Evolutionary conservation across 148 eudicot species (phyloP).

Genomic region (Fagopyrum tataricum): DNA sequence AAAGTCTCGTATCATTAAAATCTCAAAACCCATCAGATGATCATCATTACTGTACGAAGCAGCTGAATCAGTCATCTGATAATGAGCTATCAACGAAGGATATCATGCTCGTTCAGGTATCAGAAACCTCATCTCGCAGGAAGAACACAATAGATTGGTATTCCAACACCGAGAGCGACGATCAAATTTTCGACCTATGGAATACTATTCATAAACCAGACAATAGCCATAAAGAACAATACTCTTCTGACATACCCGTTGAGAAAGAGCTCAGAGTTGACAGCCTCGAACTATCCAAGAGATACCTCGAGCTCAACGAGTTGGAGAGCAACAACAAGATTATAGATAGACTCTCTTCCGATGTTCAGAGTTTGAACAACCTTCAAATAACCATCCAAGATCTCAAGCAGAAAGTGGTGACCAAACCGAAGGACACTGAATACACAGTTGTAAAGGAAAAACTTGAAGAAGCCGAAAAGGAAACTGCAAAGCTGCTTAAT

Average conservation of each 20-base stretch:
- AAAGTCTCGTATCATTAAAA: not conserved
- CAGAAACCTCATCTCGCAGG: slow-evolving; percentile 56
- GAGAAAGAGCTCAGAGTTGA: slow-evolving; percentile 67
- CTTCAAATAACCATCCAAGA: slow-evolving; percentile 82
- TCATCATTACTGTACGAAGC: not conserved
- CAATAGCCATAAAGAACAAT: slow-evolving; percentile 15
- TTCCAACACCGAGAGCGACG: slow-evolving; percentile 23
- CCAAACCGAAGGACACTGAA: slow-evolving; percentile 29
- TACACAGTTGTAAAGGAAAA: slow-evolving; percentile 53
- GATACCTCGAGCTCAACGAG: slow-evolving; percentile 32
- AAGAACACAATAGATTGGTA: slow-evolving; percentile 26
- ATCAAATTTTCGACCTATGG: slow-evolving; percentile 55
- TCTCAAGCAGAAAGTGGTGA: slow-evolving; percentile 56
- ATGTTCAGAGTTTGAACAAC: slow-evolving; percentile 69
- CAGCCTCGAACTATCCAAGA: slow-evolving; percentile 46
- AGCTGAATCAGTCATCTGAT: slow-evolving; percentile 20
- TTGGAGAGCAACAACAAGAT: slow-evolving; percentile 54
- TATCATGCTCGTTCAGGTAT: slow-evolving; percentile 77
- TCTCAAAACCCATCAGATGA: not conserved
- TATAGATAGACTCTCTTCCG: slow-evolving; percentile 72
- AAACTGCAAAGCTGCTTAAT: slow-evolving; percentile 52
- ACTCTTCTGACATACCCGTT: slow-evolving; percentile 30
- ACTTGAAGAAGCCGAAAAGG: slow-evolving; percentile 64
- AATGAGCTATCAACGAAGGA: slow-evolving; percentile 62
- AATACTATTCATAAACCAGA: slow-evolving; percentile 44